Conservation (phyloP, 2,329 filamentous ascomycete species). For the Lanzia echinophila region DNA sequence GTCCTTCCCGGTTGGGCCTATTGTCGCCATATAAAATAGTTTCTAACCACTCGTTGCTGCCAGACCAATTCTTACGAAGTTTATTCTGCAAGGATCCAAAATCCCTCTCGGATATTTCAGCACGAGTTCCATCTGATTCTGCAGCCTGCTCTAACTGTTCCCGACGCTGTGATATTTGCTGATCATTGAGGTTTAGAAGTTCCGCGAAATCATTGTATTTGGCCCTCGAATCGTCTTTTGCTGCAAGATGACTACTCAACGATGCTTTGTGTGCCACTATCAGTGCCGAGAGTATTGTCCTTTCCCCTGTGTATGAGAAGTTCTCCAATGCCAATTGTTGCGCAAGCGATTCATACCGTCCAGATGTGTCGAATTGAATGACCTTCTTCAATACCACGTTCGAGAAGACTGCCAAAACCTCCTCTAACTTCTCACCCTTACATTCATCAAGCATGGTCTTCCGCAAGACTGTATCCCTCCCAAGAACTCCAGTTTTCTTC, state of each 20-base stretch:
- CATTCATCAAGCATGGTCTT: slow-evolving; percentile 98
- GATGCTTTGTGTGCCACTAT: slow-evolving; percentile 67
- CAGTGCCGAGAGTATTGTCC: slow-evolving; percentile 54
- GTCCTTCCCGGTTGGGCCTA: slow-evolving; percentile 47
- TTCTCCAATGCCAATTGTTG: slow-evolving; percentile 52
- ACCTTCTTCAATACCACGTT: slow-evolving; percentile 71
- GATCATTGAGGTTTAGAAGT: slow-evolving; percentile 57
- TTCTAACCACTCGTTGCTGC: slow-evolving; percentile 67
- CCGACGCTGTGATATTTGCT: slow-evolving; percentile 47
- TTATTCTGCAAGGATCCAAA: slow-evolving; percentile 49
- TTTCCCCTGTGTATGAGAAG: slow-evolving; percentile 49
- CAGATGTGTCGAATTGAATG: slow-evolving; percentile 39
- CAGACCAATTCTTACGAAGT: slow-evolving; percentile 70
- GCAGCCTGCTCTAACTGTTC: slow-evolving; percentile 36
- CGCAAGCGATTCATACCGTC: slow-evolving; percentile 42
- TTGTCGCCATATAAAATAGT: slow-evolving; percentile 62
- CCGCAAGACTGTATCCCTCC: slow-evolving; percentile 71
- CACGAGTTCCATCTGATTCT: slow-evolving; percentile 25
- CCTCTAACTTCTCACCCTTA: slow-evolving; percentile 82
- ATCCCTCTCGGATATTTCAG: slow-evolving; percentile 14
- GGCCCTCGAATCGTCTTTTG: slow-evolving; percentile 52
- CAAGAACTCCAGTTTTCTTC: slow-evolving; percentile 81
- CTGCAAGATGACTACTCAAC: slow-evolving; percentile 50
- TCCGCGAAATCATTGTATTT: slow-evolving; percentile 59
- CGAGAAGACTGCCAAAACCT: slow-evolving; percentile 78